Evolutionary conservation across 371 early-diverging fungal species (phyloP).

Genomic region (Umbelopsis sp.): DNA sequence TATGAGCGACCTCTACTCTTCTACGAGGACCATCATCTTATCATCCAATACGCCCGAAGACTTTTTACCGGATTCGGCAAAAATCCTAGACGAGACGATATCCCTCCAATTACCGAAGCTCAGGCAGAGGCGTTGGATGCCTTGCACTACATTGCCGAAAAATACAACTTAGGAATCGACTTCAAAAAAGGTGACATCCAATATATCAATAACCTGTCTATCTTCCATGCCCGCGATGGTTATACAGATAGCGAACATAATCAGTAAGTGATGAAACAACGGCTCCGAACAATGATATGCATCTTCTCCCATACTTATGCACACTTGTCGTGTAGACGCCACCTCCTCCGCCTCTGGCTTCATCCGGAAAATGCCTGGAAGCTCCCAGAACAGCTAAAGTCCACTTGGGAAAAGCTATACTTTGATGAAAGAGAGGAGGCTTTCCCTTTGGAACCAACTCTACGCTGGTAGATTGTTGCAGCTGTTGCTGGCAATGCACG

Average conservation of each 20-base stretch:
- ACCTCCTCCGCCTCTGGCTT: conserved; percentile 39
- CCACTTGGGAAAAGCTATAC: conserved; percentile 30
- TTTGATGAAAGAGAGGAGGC: conserved; percentile 29
- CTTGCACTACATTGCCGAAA: conserved; percentile 34
- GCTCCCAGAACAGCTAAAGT: conserved; percentile 30
- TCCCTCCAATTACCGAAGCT: conserved; percentile 37
- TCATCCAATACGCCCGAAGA: conserved; percentile 37
- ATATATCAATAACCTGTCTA: conserved; percentile 36
- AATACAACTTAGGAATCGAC: conserved; percentile 28
- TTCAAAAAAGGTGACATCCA: conserved; percentile 39
- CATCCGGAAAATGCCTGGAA: conserved; percentile 38
- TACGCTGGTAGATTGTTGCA: not conserved
- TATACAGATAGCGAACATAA: conserved; percentile 34
- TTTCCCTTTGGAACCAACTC: conserved; percentile 34
- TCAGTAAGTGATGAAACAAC: conserved; percentile 19
- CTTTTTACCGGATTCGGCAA: conserved; percentile 35
- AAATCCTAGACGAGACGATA: conserved; percentile 34
- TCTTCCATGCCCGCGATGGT: conserved; percentile 38
- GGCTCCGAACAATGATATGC: too few species aligned
- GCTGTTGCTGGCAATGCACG: too few species aligned
- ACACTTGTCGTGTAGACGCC: conserved; percentile 24
- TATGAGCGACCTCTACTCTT: conserved; percentile 29
- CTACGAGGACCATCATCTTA: conserved; percentile 31
- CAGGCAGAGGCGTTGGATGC: conserved; percentile 38
- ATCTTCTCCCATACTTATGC: too few species aligned